These are phyloP conservation scores for Knoxia roxburghii DNA, from an alignment of 257 asterid genomes.

Conservation along the genomic window DNA sequence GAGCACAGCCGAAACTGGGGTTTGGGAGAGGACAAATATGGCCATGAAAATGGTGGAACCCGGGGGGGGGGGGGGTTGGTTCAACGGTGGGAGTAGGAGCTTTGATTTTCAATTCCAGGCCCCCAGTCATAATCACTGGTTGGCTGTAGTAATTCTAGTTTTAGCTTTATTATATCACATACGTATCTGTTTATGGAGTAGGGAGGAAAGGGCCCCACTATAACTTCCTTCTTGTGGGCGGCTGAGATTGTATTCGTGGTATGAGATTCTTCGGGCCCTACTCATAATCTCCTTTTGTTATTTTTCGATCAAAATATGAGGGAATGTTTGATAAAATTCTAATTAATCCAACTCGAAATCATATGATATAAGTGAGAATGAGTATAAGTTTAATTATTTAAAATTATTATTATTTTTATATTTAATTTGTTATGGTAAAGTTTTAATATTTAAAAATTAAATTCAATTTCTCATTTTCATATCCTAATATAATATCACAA, in stretches of 20 bases:
- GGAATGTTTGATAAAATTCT: no score
- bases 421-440: no score
- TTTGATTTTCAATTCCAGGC: not conserved
- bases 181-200: not conserved
- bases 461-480: no score
- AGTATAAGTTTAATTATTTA: no score
- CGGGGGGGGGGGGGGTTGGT: not conserved
- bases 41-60: constrained; percentile 1
- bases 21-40: not conserved
- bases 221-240: not conserved
- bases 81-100: not conserved
- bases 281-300: not conserved
- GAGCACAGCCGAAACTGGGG: not conserved
- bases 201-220: not conserved
- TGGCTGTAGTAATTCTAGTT: not conserved
- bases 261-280: not conserved
- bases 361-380: no score
- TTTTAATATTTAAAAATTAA: no score
- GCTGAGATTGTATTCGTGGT: not conserved
- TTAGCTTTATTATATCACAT: no score
- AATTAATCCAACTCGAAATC: no score
- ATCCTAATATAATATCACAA: no score
- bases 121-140: no score
- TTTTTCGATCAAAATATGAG: no score
- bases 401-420: no score